Percentiles rank a stretch among this genome's conserved stretches.
Evolutionary conservation across 2,329 filamentous ascomycete species (phyloP).

Genomic region (Ophiostoma ulmi): DNA sequence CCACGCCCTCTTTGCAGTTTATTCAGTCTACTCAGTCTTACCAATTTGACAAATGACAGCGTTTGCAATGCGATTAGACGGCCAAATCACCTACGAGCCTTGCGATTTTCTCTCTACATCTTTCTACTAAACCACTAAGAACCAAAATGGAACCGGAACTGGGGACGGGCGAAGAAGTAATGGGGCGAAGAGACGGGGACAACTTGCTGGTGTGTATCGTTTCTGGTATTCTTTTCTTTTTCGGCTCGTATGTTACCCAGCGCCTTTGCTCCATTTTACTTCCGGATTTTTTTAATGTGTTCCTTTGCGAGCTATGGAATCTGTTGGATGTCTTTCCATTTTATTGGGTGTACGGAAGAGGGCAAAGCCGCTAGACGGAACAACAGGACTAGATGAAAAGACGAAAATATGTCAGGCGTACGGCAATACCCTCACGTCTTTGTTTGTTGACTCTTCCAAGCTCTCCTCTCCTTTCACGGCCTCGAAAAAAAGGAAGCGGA

Average conservation of each 20-base stretch:
- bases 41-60: conserved; percentile 9
- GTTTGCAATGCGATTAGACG: conserved; percentile 13
- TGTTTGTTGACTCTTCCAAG: background rate
- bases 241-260: background rate
- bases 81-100: background rate
- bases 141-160: conserved; percentile 1
- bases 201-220: background rate
- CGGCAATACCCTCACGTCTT: background rate
- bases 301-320: conserved; percentile 4
- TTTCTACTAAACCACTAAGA: conserved; percentile 6
- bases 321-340: background rate
- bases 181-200: background rate
- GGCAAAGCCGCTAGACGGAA: background rate
- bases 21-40: conserved; percentile 10
- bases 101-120: background rate
- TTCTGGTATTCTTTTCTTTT: background rate
- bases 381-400: background rate
- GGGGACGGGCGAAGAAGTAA: background rate
- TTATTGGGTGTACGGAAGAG: conserved; percentile 13
- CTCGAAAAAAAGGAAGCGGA: conserved; percentile 20
- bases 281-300: background rate
- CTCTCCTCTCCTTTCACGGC: conserved; percentile 15
- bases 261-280: conserved; percentile 11
- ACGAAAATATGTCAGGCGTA: background rate
- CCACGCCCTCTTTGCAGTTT: conserved; percentile 1